Percentiles rank a stretch among this genome's conserved stretches.
phyloP scores from a whole-genome alignment of 148 eudicot genomes.

The Rhododendron vialii region DNA sequence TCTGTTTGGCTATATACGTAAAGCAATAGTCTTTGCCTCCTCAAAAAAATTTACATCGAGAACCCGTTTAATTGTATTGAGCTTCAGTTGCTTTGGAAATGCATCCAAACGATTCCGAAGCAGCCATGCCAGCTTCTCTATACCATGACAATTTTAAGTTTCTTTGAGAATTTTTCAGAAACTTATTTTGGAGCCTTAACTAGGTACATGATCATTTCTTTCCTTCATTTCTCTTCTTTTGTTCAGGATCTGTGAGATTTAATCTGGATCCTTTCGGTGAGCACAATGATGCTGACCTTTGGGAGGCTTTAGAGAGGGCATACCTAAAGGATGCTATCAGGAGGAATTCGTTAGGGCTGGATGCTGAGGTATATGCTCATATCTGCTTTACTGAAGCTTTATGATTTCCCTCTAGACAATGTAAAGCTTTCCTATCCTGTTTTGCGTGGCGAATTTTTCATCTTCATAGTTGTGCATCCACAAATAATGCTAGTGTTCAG shows the following conservation, averaged over 20 bases:
- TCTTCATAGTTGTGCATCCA: neutral
- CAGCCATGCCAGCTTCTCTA: neutral
- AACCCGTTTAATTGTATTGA: neutral
- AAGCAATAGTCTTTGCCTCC: neutral
- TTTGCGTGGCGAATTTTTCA: neutral
- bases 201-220: neutral
- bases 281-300: constrained; percentile 92
- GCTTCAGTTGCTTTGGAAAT: neutral
- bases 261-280: constrained; percentile 92
- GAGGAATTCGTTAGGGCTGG: constrained; percentile 76
- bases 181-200: neutral
- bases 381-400: constrained; percentile 2
- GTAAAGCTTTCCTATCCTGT: neutral
- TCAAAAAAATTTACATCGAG: neutral
- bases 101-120: neutral
- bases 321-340: constrained; percentile 85
- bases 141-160: neutral
- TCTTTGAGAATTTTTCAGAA: neutral
- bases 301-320: constrained; percentile 97
- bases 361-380: constrained; percentile 60
- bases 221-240: neutral
- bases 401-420: neutral
- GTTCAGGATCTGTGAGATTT: constrained; percentile 78
- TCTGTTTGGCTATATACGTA: neutral
- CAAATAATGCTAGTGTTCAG: neutral